phyloP scores from a whole-genome alignment of 495 filamentous ascomycete species.

The Penicillium manginii region DNA sequence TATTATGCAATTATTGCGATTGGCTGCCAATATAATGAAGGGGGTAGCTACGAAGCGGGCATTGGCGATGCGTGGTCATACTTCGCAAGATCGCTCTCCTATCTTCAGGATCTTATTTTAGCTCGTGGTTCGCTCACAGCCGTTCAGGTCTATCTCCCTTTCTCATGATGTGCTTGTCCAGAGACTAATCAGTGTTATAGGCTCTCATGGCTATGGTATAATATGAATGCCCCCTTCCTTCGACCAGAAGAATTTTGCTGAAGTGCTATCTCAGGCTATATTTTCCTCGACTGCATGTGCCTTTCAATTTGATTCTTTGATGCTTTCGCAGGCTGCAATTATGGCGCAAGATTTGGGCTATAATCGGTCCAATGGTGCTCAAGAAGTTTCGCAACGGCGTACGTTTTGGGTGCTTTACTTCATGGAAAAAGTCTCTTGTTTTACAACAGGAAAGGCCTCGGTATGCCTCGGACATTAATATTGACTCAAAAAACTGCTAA shows the following conservation, averaged over 20 bases:
- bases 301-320: slow-evolving; percentile 21
- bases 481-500: too few relatives aligned
- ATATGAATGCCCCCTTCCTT: background rate
- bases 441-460: slow-evolving; percentile 18
- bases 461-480: background rate
- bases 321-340: slow-evolving; percentile 19
- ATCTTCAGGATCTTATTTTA: slow-evolving; percentile 16
- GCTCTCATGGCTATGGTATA: slow-evolving; percentile 22
- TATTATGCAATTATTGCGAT: slow-evolving; percentile 26
- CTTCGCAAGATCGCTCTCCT: slow-evolving; percentile 18
- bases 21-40: slow-evolving; percentile 26
- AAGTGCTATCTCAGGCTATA: slow-evolving; percentile 16
- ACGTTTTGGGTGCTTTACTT: slow-evolving; percentile 28
- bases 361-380: slow-evolving; percentile 9
- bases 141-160: slow-evolving; percentile 16
- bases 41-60: slow-evolving; percentile 23
- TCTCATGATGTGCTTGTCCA: background rate
- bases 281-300: slow-evolving; percentile 19
- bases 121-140: slow-evolving; percentile 15
- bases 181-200: background rate
- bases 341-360: slow-evolving; percentile 23
- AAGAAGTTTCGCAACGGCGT: slow-evolving; percentile 10
- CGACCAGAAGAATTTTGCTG: background rate
- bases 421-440: slow-evolving; percentile 27
- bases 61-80: slow-evolving; percentile 20